Evolutionary conservation across 2,329 filamentous ascomycete genomes (phyloP).

Genomic region (Uncinocarpus reesii): DNA sequence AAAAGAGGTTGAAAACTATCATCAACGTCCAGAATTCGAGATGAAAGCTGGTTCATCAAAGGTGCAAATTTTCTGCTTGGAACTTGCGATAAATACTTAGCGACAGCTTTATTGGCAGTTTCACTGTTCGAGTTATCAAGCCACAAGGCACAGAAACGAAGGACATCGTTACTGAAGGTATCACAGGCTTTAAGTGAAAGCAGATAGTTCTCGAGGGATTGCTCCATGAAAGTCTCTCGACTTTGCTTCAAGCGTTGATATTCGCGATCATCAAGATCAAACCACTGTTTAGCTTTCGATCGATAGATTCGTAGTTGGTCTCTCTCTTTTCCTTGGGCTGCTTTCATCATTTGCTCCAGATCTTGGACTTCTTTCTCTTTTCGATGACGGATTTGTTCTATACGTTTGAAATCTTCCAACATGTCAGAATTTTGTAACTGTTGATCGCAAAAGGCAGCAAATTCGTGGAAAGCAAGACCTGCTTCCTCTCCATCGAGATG

Average conservation of each 20-base stretch:
- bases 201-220: conserved; percentile 88
- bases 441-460: conserved; percentile 88
- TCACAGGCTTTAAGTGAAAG: conserved; percentile 76
- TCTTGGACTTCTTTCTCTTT: conserved; percentile 73
- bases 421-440: conserved; percentile 81
- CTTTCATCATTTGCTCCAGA: conserved; percentile 51
- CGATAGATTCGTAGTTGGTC: conserved; percentile 52
- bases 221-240: conserved; percentile 70
- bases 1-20: conserved; percentile 67
- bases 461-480: conserved; percentile 85
- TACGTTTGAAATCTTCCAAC: conserved; percentile 70
- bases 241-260: conserved; percentile 66
- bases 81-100: conserved; percentile 58
- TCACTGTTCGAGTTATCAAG: conserved; percentile 71
- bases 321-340: conserved; percentile 43
- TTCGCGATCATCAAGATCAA: conserved; percentile 81
- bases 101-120: conserved; percentile 66
- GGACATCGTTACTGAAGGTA: conserved; percentile 74
- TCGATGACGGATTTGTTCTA: conserved; percentile 66
- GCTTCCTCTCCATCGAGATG: conserved; percentile 60
- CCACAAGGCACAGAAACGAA: conserved; percentile 92
- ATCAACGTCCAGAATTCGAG: conserved; percentile 65
- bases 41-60: conserved; percentile 92
- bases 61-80: conserved; percentile 85
- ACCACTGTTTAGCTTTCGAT: conserved; percentile 71